Base-by-base conservation (phyloP, 2,329 filamentous ascomycete species). In the Fusarium mangiferae region DNA sequence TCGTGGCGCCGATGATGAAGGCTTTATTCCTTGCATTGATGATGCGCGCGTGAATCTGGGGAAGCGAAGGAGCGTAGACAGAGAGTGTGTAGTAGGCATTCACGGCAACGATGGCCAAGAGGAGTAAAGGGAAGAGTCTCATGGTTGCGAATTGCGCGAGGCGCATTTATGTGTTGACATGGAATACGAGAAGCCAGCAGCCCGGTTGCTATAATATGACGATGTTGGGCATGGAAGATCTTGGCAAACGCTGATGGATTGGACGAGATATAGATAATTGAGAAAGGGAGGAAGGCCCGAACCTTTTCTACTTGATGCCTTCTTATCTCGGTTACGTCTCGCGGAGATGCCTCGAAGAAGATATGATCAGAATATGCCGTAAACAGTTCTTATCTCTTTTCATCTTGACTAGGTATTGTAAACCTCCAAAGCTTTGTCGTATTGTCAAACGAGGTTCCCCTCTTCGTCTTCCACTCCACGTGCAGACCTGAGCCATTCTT, bases 1-100 rank as follows among this genome's bases (percentile, higher is more conserved):
- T 46, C 1, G 69, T 36, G 9, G 78, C 77, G 1, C 80, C 80
- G 9, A 82, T 78, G 28, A 80, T 62, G 58, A 82, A 81, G 9
- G 74, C 68, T 12, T 60, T 71, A 41, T 76, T 55, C 4, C 72
- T 65, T 6, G 80, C 80, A 48, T 82, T 77, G 75, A 82, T 74
- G n/a, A 67, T 44, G 10, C 73, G 73, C 30, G 54, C 68, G 35
- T 80, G 74, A 22, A 81, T 67, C 5, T 74, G 33, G 7, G 73
- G 74, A 2, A 67, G 12, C 1, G 62, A 36, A 2, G 80, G 80
- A 1, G 75, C 66, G 58, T 78, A 79, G 20, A 78, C 74, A 1
- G 71, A 73, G 38, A 81, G 67, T 14, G 77, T 75, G 61, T 78
- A 80, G 68, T 77, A 81, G 26, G 62, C 66, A 14, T 67, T 52